Evolutionary conservation across 192 early-diverging fungal species (phyloP).

Genomic region (Coemansia asiatica): DNA sequence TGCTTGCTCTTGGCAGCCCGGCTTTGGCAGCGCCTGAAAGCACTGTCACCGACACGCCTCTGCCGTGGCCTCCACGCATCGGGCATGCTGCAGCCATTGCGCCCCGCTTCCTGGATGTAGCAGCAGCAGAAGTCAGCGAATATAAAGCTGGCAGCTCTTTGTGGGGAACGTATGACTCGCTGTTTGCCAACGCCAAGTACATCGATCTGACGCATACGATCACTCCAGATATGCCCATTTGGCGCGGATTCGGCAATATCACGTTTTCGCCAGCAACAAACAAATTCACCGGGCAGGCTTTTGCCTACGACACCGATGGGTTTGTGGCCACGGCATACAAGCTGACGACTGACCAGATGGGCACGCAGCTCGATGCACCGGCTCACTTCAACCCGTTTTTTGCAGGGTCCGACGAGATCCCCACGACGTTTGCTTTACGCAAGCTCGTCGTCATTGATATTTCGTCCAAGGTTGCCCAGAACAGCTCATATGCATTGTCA

Average conservation of each 20-base stretch:
- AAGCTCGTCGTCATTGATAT: constrained; percentile 56
- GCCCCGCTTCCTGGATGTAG: neutral
- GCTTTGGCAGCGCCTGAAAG: neutral
- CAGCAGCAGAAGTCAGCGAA: neutral
- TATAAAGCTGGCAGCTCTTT: constrained; percentile 1
- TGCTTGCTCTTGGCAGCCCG: neutral
- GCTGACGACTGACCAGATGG: constrained; percentile 58
- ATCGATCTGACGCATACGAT: constrained; percentile 58
- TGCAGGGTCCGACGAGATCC: constrained; percentile 53
- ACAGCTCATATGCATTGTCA: constrained; percentile 41
- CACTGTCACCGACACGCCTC: neutral
- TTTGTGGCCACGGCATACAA: constrained; percentile 55
- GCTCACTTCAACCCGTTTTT: constrained; percentile 53
- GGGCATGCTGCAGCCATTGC: neutral
- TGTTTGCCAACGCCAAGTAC: constrained; percentile 37
- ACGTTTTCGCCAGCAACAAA: constrained; percentile 43
- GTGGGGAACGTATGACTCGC: constrained; percentile 34
- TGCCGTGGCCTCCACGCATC: neutral
- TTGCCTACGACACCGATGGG: constrained; percentile 40
- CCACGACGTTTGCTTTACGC: constrained; percentile 53
- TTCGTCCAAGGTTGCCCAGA: constrained; percentile 30
- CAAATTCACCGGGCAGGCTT: constrained; percentile 44
- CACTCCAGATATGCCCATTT: constrained; percentile 54
- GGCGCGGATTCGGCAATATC: constrained; percentile 58
- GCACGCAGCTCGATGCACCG: constrained; percentile 57